These are phyloP conservation scores for Prunus mongolica DNA, from an alignment of 306 rosid species.

Conservation along the genomic window DNA sequence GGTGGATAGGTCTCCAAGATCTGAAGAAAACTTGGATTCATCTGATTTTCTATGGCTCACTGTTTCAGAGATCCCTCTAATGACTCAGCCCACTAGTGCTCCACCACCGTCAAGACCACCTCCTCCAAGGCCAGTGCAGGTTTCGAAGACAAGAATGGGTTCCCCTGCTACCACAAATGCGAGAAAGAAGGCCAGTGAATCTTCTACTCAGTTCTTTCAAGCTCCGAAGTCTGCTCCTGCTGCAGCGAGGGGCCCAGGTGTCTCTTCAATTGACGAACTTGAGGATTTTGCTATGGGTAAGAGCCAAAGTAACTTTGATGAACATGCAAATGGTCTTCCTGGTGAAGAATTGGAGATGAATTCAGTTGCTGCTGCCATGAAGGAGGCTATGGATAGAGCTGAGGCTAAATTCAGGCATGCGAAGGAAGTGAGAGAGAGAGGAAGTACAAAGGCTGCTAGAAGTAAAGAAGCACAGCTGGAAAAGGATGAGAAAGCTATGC, in stretches of 20 bases:
- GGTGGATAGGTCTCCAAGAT: slow-evolving; percentile 54
- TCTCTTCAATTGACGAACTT: slow-evolving; percentile 62
- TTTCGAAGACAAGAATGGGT: slow-evolving; percentile 50
- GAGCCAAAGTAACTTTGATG: slow-evolving; percentile 51
- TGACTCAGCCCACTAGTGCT: slow-evolving; percentile 88
- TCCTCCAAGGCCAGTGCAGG: slow-evolving; percentile 83
- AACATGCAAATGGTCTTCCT: slow-evolving; percentile 48
- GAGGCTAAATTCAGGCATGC: slow-evolving; percentile 94
- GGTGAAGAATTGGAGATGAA: slow-evolving; percentile 82
- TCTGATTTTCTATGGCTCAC: slow-evolving; percentile 80
- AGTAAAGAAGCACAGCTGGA: slow-evolving; percentile 68
- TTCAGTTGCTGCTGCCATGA: slow-evolving; percentile 98
- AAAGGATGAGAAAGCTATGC: slow-evolving; percentile 55
- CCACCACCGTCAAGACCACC: slow-evolving; percentile 99
- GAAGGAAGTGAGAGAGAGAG: slow-evolving; percentile 88
- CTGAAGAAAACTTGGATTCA: slow-evolving; percentile 59
- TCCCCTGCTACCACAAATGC: slow-evolving; percentile 41
- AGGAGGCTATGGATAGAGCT: slow-evolving; percentile 97
- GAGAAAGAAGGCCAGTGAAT: slow-evolving; percentile 57
- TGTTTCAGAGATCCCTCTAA: slow-evolving; percentile 89
- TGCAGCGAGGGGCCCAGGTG: slow-evolving; percentile 36
- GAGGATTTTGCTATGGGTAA: slow-evolving; percentile 72
- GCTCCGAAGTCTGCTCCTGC: slow-evolving; percentile 52
- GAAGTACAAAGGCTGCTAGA: slow-evolving; percentile 63
- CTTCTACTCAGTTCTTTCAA: slow-evolving; percentile 50